Evolutionary conservation across 768 basidiomycete genomes (phyloP).

Genomic region (Lentinula detonsa): DNA sequence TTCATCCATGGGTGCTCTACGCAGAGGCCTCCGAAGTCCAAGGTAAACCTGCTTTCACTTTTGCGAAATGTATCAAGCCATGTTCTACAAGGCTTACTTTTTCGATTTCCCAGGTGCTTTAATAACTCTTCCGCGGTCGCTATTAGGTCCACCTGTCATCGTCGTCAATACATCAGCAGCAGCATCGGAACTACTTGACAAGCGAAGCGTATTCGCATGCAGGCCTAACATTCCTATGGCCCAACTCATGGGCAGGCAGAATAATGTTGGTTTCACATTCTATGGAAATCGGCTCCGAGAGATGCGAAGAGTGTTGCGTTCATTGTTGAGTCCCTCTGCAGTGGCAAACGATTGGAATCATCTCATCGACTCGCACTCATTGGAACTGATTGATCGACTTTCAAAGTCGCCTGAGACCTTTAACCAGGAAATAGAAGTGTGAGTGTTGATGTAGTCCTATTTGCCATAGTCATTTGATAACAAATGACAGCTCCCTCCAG

Average conservation of each 20-base stretch:
- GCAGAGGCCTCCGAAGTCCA: neutral
- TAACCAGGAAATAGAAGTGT: neutral
- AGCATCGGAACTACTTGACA: neutral
- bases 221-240: constrained; percentile 14
- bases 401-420: neutral
- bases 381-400: neutral
- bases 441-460: too few relatives aligned
- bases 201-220: constrained; percentile 7
- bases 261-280: constrained; percentile 13
- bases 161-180: neutral
- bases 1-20: neutral
- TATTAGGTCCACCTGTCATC: neutral
- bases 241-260: constrained; percentile 12
- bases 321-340: neutral
- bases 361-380: neutral
- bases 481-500: neutral
- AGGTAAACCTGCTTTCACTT: neutral
- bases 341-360: neutral
- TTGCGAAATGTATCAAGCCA: too few relatives aligned
- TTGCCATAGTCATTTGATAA: neutral
- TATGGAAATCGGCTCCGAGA: constrained; percentile 10
- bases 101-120: neutral
- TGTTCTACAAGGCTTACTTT: too few relatives aligned
- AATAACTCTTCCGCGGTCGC: neutral
- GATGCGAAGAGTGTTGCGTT: constrained; percentile 8